Evolutionary conservation across 345 rosid genomes (phyloP), one percentile per base, ranked within the genome.

Genomic region (Conringia planisiliqua): DNA sequence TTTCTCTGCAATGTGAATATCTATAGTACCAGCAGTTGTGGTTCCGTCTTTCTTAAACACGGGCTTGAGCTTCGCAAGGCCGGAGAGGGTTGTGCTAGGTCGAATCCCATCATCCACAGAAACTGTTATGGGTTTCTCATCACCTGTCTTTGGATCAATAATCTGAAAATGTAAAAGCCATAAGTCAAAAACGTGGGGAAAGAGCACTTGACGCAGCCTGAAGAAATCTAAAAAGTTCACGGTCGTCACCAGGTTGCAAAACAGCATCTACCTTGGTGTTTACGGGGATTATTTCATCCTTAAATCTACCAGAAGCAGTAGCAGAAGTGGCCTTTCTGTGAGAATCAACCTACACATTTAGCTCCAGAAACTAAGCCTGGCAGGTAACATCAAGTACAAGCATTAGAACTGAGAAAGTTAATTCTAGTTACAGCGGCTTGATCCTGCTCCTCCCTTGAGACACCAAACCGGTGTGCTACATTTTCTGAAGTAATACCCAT

Each of bases 401-500:
- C 22, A 8, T 42, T 8, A 36, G 36, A 42, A 70, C 50, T 40
- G 7, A 73, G 54, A 35, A 64, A n/a, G 66, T 46, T 59, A n/a
- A 70, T 60, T 69, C 29, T 60, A 85, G 89, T 83, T 77, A 94
- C 98, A 14, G 97, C 96, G 67, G 97, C 98, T 83, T 91, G 95
- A 80, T 94, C 98, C 79, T 94, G 98, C 84, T 94, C 98, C 81
- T 84, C 85, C 85, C 96, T 87, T 32, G 92, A 84, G 60, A 94
- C 95, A 54, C 89, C 89, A 78, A 88, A 94, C 57, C 95, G 89
- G 39, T 88, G 76, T 55, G 98, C 96, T 40, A 94, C 96, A 78
- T 94, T 94, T 71, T 94, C 98, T 22, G 98, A 94, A 68, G 98
- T 94, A 67, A 94, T 48, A 22, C 98, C 98, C 98, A 94, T 94